Evolutionary conservation across 768 basidiomycete species (phyloP).

Genomic region (Hypsizygus marmoreus): DNA sequence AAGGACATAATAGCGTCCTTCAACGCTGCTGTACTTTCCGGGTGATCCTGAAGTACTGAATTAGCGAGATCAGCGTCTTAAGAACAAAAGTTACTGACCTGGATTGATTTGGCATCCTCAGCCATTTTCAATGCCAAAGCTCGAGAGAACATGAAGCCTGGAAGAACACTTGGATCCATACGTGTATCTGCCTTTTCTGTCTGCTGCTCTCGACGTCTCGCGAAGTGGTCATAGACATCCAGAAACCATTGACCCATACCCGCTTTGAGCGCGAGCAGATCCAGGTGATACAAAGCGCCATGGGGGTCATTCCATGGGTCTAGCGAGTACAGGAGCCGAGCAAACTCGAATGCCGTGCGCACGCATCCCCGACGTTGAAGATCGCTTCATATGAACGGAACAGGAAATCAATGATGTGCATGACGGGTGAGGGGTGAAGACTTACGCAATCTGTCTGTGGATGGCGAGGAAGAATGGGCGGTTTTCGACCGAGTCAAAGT

Average conservation of each 20-base stretch:
- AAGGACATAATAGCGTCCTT: slow-evolving; percentile 74
- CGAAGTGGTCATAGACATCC: slow-evolving; percentile 59
- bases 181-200: slow-evolving; percentile 22
- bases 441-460: slow-evolving; percentile 81
- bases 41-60: slow-evolving; percentile 43
- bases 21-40: slow-evolving; percentile 66
- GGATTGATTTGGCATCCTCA: slow-evolving; percentile 47
- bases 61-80: no score
- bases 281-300: slow-evolving; percentile 79
- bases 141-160: slow-evolving; percentile 75
- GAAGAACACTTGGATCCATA: slow-evolving; percentile 62
- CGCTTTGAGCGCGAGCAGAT: slow-evolving; percentile 82
- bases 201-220: slow-evolving; percentile 20
- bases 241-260: slow-evolving; percentile 82
- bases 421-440: slow-evolving; percentile 7
- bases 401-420: neutral
- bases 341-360: slow-evolving; percentile 89
- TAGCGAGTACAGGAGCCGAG: slow-evolving; percentile 79
- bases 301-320: slow-evolving; percentile 92
- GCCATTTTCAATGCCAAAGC: slow-evolving; percentile 65
- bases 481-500: slow-evolving; percentile 91
- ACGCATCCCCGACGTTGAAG: slow-evolving; percentile 87
- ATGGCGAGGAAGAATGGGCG: slow-evolving; percentile 89
- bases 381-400: slow-evolving; percentile 49
- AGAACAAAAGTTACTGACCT: slow-evolving; percentile 22